Conservation (phyloP, 169 alveolate species). For the Cryptosporidium tyzzeri region DNA sequence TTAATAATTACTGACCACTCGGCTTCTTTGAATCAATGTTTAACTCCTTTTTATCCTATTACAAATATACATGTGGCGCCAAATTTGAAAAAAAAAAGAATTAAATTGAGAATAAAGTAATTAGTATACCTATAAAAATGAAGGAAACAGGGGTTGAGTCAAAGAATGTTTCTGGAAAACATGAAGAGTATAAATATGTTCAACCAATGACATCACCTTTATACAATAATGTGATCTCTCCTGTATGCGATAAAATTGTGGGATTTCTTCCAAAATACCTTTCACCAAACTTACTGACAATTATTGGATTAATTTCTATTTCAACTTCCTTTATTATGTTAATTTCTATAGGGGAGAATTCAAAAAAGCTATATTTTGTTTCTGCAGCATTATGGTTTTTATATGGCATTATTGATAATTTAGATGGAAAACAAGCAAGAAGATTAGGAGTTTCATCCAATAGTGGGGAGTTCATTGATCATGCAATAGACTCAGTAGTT, state of each 20-base stretch:
- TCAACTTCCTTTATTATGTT: conserved; percentile 9
- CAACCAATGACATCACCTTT: conserved; percentile 59
- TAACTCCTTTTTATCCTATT: too few relatives aligned
- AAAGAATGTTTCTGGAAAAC: background rate
- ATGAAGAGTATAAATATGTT: conserved; percentile 16
- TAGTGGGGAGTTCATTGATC: conserved; percentile 75
- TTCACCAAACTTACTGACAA: conserved; percentile 41
- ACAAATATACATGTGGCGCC: background rate
- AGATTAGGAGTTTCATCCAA: conserved; percentile 71
- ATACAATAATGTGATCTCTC: conserved; percentile 35
- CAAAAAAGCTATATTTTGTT: background rate
- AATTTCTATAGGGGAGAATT: conserved; percentile 1
- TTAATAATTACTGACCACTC: background rate
- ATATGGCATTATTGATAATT: conserved; percentile 67
- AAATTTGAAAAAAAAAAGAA: too few relatives aligned
- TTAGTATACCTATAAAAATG: background rate
- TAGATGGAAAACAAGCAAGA: conserved; percentile 78
- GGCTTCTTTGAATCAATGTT: too few relatives aligned
- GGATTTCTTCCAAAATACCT: conserved; percentile 32
- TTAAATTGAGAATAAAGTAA: too few relatives aligned
- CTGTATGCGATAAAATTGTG: conserved; percentile 48
- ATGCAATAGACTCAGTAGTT: conserved; percentile 73
- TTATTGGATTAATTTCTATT: conserved; percentile 10
- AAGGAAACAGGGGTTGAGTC: background rate
- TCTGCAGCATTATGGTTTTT: conserved; percentile 53